Conservation (phyloP, 164 flowering plant genomes). For the Buxus sempervirens region DNA sequence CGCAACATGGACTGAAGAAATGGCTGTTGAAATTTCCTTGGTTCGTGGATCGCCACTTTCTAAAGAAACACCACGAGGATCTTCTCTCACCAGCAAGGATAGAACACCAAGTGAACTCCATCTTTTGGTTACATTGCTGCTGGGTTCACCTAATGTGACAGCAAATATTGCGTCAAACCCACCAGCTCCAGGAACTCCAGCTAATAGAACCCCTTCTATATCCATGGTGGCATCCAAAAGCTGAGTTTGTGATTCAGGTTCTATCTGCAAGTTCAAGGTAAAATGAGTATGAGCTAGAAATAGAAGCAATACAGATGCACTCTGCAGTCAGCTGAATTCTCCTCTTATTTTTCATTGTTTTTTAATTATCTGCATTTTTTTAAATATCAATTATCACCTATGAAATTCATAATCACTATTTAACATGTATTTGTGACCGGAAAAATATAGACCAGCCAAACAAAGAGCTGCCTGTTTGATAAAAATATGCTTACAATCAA, state of each 20-base stretch:
- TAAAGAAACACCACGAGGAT: slow-evolving; percentile 75
- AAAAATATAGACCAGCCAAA: neutral
- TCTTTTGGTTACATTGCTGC: slow-evolving; percentile 41
- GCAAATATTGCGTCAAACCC: slow-evolving; percentile 97
- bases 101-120: slow-evolving; percentile 83
- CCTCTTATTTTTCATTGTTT: too few relatives aligned
- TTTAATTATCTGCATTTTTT: too few relatives aligned
- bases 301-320: neutral
- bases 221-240: slow-evolving; percentile 86
- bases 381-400: neutral
- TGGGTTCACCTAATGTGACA: slow-evolving; percentile 68
- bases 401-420: neutral
- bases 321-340: neutral
- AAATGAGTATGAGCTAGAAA: neutral
- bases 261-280: slow-evolving; percentile 57
- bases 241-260: slow-evolving; percentile 86
- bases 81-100: slow-evolving; percentile 89
- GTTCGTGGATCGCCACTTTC: slow-evolving; percentile 81
- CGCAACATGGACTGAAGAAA: slow-evolving; percentile 47
- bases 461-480: neutral
- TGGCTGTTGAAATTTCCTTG: slow-evolving; percentile 47
- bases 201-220: slow-evolving; percentile 84
- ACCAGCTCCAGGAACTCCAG: slow-evolving; percentile 99
- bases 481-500: neutral
- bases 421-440: neutral